phyloP scores from a whole-genome alignment of 768 basidiomycete species.

The Boletus eberwhitei region DNA sequence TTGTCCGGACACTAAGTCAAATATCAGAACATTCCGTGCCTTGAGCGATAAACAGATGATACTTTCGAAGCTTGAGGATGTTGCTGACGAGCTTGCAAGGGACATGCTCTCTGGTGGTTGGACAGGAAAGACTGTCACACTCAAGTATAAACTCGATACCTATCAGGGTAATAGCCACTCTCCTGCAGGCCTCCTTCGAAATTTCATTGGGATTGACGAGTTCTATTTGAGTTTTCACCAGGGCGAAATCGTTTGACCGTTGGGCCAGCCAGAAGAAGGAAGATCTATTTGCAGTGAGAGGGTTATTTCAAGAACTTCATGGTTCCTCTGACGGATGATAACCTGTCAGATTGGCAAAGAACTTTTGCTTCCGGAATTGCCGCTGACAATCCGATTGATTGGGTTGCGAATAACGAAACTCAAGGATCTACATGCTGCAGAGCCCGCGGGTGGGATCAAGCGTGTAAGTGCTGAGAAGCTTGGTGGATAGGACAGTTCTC shows the following conservation, averaged over 20 bases:
- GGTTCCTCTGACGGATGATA: constrained; percentile 4
- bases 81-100: constrained; percentile 75
- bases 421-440: constrained; percentile 65
- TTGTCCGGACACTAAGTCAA: background rate
- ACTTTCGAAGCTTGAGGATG: constrained; percentile 71
- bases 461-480: constrained; percentile 46
- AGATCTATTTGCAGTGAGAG: constrained; percentile 69
- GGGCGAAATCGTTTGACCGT: constrained; percentile 74
- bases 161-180: constrained; percentile 58
- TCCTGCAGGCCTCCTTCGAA: background rate
- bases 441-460: constrained; percentile 60
- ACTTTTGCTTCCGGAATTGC: constrained; percentile 75
- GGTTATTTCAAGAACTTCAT: background rate
- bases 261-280: constrained; percentile 74
- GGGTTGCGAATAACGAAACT: constrained; percentile 87
- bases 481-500: background rate
- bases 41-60: constrained; percentile 64
- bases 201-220: constrained; percentile 4
- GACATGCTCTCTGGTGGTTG: constrained; percentile 81
- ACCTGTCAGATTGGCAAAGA: constrained; percentile 68
- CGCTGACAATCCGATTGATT: constrained; percentile 77
- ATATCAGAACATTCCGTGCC: constrained; percentile 68
- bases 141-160: constrained; percentile 91
- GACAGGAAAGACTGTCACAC: constrained; percentile 83
- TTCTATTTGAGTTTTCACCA: constrained; percentile 58